Base-by-base conservation (phyloP, 2,329 filamentous ascomycete genomes). In the Leptographium radiaticola region DNA sequence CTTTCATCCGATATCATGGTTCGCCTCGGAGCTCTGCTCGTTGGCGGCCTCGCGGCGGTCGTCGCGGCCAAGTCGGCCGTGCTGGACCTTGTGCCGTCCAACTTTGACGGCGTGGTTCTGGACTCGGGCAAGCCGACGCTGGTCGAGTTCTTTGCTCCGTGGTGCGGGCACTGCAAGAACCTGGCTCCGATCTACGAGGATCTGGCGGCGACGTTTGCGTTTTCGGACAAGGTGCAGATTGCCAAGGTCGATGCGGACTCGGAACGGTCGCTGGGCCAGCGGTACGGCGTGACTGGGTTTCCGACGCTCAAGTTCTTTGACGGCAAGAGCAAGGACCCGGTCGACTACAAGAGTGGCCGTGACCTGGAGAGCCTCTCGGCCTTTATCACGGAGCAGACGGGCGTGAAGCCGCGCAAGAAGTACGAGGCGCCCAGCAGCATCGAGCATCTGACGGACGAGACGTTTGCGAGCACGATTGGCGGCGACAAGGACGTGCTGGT, bases 141-240 rank as follows among this genome's bases (percentile, higher is more conserved):
- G 31, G 89, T 97, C 63, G 90, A 97, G 70, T 98, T 98, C 80
- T 97, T 95, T 67, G 93, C 93, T 38, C 90, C 91, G 30, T 98
- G 93, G 93, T 98, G 93, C 66, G 94, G 93, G 36, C 93, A 98
- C 78, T 98, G 93, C 88, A 97, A 97, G 80, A 95, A 75, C 65
- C 86, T 98, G 38, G 93, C 93, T 16, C 94, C 93, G 50, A 75
- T 94, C 56, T 98, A 94, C 71, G 93, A 98, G 69, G 87, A 98
- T 67, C 82, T 98, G 45, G 93, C 82, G 48, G 69, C 75, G 50
- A 73, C 76, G 44, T 95, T 90, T 69, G 82, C 86, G 60, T 82
- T 79, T 64, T 82, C 83, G 60, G 75, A 79, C 65, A 79, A 86
- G 68, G 81, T 98, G 53, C 83, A 84, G 66, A 89, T 98, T 65